Conservation (phyloP, 305 asterid genomes). For the Fraxinus xanthoxyloides region DNA sequence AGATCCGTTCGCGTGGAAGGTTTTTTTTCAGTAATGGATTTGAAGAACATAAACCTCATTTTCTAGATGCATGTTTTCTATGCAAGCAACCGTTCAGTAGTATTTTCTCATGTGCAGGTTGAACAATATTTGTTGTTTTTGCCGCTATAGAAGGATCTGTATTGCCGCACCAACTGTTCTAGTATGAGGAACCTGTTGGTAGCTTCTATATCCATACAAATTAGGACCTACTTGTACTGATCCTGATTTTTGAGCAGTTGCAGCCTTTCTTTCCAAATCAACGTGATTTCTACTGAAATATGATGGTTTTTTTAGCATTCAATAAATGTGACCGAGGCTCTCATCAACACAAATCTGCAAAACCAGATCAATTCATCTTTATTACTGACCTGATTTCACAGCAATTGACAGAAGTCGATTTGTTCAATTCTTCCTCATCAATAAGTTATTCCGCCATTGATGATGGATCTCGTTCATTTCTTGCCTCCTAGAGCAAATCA, state of each 20-base stretch:
- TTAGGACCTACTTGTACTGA: slow-evolving; percentile 30
- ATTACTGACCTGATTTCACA: too few relatives aligned
- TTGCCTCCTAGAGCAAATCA: too few relatives aligned
- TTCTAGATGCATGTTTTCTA: slow-evolving; percentile 24
- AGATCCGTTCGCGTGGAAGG: neutral
- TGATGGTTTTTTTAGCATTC: too few relatives aligned
- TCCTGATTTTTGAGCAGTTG: slow-evolving; percentile 43
- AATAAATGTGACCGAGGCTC: too few relatives aligned
- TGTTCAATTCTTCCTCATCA: too few relatives aligned
- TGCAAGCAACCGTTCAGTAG: slow-evolving; percentile 15
- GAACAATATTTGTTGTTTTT: slow-evolving; percentile 68
- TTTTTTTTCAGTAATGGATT: neutral
- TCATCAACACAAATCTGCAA: too few relatives aligned
- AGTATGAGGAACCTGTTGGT: slow-evolving; percentile 36
- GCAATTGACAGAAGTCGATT: too few relatives aligned
- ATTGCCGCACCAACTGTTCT: slow-evolving; percentile 36
- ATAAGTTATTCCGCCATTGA: too few relatives aligned
- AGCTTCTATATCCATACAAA: slow-evolving; percentile 24
- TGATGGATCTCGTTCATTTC: too few relatives aligned
- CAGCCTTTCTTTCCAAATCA: slow-evolving; percentile 38
- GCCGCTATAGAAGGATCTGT: slow-evolving; percentile 54
- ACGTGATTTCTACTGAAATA: slow-evolving; percentile 19
- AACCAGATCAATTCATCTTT: too few relatives aligned
- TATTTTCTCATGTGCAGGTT: slow-evolving; percentile 58
- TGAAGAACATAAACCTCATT: slow-evolving; percentile 17